Evolutionary conservation across 2,329 filamentous ascomycete species (phyloP).

Genomic region (Elsinoe fawcettii): DNA sequence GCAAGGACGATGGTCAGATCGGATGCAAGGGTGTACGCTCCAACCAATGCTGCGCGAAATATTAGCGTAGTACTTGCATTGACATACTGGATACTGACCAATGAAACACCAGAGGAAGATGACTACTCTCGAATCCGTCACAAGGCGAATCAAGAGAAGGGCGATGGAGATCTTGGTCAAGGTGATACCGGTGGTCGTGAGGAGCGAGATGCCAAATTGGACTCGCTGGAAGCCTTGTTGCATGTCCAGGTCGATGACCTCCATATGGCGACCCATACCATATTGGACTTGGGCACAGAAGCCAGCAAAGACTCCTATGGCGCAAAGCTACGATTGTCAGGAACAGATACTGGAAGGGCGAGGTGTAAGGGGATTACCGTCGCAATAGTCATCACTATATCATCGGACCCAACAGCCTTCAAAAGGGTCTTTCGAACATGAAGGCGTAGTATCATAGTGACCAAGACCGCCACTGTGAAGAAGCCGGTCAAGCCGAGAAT

Average conservation of each 20-base stretch:
- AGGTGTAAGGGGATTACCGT: not conserved
- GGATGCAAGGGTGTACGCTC: not conserved
- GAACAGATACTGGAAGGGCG: too few species aligned
- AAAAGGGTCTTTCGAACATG: not conserved
- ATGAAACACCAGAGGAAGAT: constrained; percentile 3
- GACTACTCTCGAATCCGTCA: not conserved
- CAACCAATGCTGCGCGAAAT: not conserved
- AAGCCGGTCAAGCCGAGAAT: not conserved
- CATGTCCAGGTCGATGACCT: not conserved
- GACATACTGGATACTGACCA: too few species aligned
- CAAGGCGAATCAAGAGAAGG: not conserved
- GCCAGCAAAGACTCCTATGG: not conserved
- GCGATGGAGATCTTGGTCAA: not conserved
- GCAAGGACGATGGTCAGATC: not conserved
- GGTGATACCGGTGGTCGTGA: not conserved
- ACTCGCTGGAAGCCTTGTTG: not conserved
- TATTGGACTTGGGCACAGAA: not conserved
- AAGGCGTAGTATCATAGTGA: not conserved
- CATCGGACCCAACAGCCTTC: not conserved
- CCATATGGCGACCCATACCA: not conserved
- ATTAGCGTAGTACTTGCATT: not conserved
- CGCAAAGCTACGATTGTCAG: not conserved
- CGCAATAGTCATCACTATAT: not conserved
- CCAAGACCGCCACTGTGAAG: not conserved
- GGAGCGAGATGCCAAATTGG: not conserved